phyloP scores from a whole-genome alignment of 306 rosid genomes.

The Lupinus albus region DNA sequence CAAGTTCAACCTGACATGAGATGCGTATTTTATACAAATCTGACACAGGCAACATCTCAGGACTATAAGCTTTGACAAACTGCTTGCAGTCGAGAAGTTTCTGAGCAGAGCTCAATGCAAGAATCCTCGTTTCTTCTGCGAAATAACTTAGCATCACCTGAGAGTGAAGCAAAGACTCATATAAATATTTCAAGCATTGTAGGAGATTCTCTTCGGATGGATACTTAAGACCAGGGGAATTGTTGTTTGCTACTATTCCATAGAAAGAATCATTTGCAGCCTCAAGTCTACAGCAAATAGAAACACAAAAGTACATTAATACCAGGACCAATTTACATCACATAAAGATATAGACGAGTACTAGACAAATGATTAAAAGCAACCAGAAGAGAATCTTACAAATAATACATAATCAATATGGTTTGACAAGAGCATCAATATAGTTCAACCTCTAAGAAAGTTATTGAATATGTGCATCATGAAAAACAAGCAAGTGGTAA shows the following conservation, averaged over 20 bases:
- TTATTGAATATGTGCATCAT: conserved; percentile 15
- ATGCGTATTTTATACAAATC: conserved; percentile 46
- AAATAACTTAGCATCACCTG: conserved; percentile 58
- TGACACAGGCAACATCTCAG: conserved; percentile 46
- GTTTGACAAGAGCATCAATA: conserved; percentile 14
- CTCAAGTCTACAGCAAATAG: conserved; percentile 61
- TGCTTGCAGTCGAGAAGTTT: conserved; percentile 97
- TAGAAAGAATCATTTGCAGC: conserved; percentile 43
- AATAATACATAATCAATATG: conserved; percentile 34
- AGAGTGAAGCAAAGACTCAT: conserved; percentile 77
- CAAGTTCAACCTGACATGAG: conserved; percentile 66
- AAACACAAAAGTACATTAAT: conserved; percentile 4
- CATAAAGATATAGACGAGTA: background rate
- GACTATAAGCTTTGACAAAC: conserved; percentile 72
- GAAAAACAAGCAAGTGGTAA: conserved; percentile 2
- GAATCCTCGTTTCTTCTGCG: conserved; percentile 58
- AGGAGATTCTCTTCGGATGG: conserved; percentile 71
- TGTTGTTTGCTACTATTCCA: conserved; percentile 43
- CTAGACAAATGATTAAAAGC: conserved; percentile 12
- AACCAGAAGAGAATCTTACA: conserved; percentile 23
- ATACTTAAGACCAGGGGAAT: conserved; percentile 47
- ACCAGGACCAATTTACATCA: conserved; percentile 14
- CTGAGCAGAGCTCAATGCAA: conserved; percentile 64
- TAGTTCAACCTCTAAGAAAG: conserved; percentile 14
- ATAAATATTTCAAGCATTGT: conserved; percentile 71